These are phyloP conservation scores for Inonotus hispidus DNA, from an alignment of 1,284 basidiomycete species.

Conservation along the genomic window DNA sequence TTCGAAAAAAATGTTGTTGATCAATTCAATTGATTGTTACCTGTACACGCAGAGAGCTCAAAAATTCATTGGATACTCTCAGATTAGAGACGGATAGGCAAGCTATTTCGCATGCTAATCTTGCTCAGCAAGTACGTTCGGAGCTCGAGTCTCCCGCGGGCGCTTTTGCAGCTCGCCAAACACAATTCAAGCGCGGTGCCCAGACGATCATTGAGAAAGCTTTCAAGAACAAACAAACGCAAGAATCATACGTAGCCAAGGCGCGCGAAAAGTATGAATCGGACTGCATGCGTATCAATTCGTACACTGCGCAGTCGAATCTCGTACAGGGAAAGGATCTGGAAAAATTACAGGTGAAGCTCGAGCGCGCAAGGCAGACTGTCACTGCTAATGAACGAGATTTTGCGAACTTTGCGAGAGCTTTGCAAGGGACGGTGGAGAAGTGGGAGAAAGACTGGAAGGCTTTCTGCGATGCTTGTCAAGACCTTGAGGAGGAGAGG, in stretches of 20 bases:
- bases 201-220: constrained; percentile 81
- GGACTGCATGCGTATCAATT: constrained; percentile 93
- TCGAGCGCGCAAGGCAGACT: constrained; percentile 86
- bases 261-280: constrained; percentile 93
- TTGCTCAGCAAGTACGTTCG: constrained; percentile 71
- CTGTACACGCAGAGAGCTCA: constrained; percentile 57
- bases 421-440: constrained; percentile 72
- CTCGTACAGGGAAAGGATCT: constrained; percentile 92
- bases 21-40: constrained; percentile 13
- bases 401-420: constrained; percentile 82
- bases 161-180: constrained; percentile 62
- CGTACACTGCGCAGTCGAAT: constrained; percentile 89
- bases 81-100: constrained; percentile 83
- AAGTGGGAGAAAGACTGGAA: constrained; percentile 98
- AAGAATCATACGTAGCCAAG: constrained; percentile 80
- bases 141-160: constrained; percentile 70
- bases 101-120: constrained; percentile 59
- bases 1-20: neutral
- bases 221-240: constrained; percentile 81
- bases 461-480: constrained; percentile 86
- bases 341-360: constrained; percentile 84
- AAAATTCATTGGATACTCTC: constrained; percentile 72
- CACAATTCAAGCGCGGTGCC: constrained; percentile 69
- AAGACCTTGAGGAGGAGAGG: constrained; percentile 94
- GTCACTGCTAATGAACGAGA: constrained; percentile 89